Evolutionary conservation across 2,329 filamentous ascomycete species (phyloP).

Genomic region (Colletotrichum lini): DNA sequence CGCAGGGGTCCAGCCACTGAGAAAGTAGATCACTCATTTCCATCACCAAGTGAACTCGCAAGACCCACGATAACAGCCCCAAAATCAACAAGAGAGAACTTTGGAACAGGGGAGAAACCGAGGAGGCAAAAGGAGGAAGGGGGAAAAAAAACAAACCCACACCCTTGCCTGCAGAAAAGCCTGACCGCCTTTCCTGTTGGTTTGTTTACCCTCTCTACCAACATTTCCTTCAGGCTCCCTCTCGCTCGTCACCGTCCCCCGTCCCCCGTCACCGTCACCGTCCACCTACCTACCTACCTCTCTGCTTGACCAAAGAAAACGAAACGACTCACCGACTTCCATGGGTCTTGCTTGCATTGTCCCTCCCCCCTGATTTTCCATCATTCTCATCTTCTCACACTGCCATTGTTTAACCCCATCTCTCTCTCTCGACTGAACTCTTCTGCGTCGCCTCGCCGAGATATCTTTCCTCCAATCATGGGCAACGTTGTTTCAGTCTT

Average conservation of each 20-base stretch:
- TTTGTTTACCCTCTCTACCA: conserved; percentile 20
- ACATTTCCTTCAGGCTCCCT: conserved; percentile 6
- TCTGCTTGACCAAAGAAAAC: conserved; percentile 10
- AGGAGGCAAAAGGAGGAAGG: background rate
- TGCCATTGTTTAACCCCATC: background rate
- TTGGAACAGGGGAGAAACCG: background rate
- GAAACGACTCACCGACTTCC: conserved; percentile 20
- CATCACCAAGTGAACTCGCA: conserved; percentile 41
- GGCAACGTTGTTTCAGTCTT: conserved; percentile 59
- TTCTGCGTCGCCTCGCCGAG: conserved; percentile 5
- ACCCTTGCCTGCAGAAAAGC: conserved; percentile 22
- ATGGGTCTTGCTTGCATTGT: conserved; percentile 40
- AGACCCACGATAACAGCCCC: conserved; percentile 29
- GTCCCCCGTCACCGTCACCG: background rate
- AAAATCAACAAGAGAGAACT: background rate
- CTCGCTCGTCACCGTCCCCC: conserved; percentile 1
- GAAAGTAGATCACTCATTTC: conserved; percentile 33
- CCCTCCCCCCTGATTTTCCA: conserved; percentile 13
- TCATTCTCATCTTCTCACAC: conserved; percentile 8
- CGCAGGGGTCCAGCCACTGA: conserved; percentile 35
- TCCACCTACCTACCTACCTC: background rate
- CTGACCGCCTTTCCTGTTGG: conserved; percentile 35
- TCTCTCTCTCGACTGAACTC: conserved; percentile 17
- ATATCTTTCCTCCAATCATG: conserved; percentile 46
- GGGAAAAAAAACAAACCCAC: conserved; percentile 14